These are phyloP conservation scores for Pisolithus thermaeus DNA, from an alignment of 1,284 basidiomycete genomes.

Conservation along the genomic window DNA sequence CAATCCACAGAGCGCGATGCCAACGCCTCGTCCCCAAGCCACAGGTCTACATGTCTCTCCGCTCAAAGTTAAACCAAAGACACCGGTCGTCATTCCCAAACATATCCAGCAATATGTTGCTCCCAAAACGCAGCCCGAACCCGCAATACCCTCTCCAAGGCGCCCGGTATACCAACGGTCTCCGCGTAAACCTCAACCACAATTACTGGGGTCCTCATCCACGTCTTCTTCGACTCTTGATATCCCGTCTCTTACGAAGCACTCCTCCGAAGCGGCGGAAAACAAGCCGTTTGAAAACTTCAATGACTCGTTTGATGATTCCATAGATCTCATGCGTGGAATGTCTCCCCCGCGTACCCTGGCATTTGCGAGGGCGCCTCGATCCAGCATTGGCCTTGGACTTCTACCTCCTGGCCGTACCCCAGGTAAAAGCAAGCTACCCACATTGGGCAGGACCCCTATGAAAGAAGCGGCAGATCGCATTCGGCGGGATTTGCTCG, in stretches of 20 bases:
- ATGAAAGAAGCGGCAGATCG: constrained; percentile 60
- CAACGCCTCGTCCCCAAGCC: constrained; percentile 33
- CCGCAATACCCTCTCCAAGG: constrained; percentile 40
- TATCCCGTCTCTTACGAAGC: constrained; percentile 22
- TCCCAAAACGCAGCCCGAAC: constrained; percentile 50
- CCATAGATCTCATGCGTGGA: constrained; percentile 40
- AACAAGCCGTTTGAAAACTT: constrained; percentile 34
- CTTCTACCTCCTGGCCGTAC: constrained; percentile 53
- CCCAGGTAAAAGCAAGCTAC: constrained; percentile 48
- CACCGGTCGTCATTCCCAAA: constrained; percentile 51
- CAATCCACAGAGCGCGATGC: constrained; percentile 28
- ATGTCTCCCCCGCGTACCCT: constrained; percentile 87
- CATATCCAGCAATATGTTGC: constrained; percentile 60
- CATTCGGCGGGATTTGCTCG: constrained; percentile 58
- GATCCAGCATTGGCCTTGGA: constrained; percentile 46
- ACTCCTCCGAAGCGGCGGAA: constrained; percentile 19
- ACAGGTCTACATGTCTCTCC: constrained; percentile 31
- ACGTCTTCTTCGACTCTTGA: constrained; percentile 28
- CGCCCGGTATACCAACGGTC: constrained; percentile 28
- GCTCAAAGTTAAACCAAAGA: constrained; percentile 39
- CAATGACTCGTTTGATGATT: constrained; percentile 57
- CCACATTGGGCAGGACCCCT: constrained; percentile 56
- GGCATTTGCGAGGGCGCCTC: constrained; percentile 72
- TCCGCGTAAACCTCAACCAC: constrained; percentile 25
- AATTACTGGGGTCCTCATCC: constrained; percentile 25